phyloP scores from a whole-genome alignment of 2,329 filamentous ascomycete species.

The Ophiostoma triangulosporum region DNA sequence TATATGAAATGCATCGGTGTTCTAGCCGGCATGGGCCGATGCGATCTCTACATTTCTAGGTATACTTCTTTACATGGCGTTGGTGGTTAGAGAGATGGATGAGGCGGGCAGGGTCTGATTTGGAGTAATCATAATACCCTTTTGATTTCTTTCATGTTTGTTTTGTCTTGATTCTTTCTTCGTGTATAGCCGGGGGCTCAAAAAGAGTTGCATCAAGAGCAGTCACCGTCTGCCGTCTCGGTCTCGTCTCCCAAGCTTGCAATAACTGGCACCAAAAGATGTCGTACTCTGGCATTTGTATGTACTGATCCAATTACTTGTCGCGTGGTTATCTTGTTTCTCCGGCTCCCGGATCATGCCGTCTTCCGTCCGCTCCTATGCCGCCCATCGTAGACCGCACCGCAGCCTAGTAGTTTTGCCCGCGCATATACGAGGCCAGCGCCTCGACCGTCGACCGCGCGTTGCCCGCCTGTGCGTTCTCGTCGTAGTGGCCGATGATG shows the following conservation, averaged over 20 bases:
- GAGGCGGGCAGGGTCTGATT: not conserved
- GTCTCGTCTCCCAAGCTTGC: no score
- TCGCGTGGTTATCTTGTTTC: not conserved
- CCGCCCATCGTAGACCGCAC: not conserved
- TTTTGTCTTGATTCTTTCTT: no score
- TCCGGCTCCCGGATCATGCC: not conserved
- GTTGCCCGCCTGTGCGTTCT: conserved; percentile 58
- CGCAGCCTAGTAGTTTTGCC: conserved; percentile 57
- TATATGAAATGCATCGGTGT: no score
- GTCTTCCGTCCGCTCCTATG: not conserved
- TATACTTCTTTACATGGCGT: not conserved
- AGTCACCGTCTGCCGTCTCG: no score
- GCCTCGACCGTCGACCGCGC: conserved; percentile 67
- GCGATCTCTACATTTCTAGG: not conserved
- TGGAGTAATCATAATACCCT: conserved; percentile 1
- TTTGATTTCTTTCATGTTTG: not conserved
- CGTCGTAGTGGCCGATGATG: conserved; percentile 75
- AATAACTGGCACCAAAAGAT: not conserved
- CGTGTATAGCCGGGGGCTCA: not conserved
- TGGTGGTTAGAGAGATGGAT: not conserved
- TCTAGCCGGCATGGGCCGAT: no score
- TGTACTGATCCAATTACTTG: not conserved
- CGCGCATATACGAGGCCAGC: conserved; percentile 77
- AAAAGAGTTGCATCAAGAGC: no score
- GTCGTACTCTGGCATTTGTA: not conserved